These are phyloP conservation scores for Bondarzewia mesenterica DNA, from an alignment of 1,284 basidiomycete species.

Conservation along the genomic window DNA sequence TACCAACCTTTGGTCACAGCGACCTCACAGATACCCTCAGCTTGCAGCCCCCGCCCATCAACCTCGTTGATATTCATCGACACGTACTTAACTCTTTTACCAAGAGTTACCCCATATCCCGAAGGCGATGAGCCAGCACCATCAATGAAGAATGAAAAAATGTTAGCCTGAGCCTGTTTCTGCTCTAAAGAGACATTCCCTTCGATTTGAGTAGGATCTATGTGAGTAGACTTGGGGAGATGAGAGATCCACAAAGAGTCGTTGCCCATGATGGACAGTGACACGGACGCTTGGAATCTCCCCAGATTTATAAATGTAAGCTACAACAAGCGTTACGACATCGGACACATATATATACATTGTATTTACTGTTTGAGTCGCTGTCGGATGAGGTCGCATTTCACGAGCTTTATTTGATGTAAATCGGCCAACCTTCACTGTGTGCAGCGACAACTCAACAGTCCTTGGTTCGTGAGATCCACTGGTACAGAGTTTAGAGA, in stretches of 20 bases:
- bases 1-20: conserved; percentile 28
- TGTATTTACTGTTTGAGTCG: too few relatives aligned
- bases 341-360: too few relatives aligned
- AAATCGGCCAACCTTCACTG: too few relatives aligned
- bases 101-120: neutral
- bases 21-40: conserved; percentile 23
- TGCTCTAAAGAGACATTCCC: neutral
- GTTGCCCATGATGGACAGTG: neutral
- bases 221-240: neutral
- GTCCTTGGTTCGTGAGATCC: too few relatives aligned
- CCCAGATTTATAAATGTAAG: too few relatives aligned
- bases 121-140: neutral
- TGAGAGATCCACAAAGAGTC: neutral
- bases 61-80: neutral
- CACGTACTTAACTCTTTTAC: neutral
- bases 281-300: too few relatives aligned
- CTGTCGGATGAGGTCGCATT: too few relatives aligned
- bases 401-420: too few relatives aligned
- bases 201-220: neutral
- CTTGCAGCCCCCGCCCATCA: conserved; percentile 31
- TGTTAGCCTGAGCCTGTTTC: conserved; percentile 1
- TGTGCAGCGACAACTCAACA: too few relatives aligned
- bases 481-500: too few relatives aligned
- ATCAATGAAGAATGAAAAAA: conserved; percentile 1
- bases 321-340: too few relatives aligned